phyloP scores from a whole-genome alignment of 225 moss, liverwort and hornwort species.

The Thuidium tamariscinum region DNA sequence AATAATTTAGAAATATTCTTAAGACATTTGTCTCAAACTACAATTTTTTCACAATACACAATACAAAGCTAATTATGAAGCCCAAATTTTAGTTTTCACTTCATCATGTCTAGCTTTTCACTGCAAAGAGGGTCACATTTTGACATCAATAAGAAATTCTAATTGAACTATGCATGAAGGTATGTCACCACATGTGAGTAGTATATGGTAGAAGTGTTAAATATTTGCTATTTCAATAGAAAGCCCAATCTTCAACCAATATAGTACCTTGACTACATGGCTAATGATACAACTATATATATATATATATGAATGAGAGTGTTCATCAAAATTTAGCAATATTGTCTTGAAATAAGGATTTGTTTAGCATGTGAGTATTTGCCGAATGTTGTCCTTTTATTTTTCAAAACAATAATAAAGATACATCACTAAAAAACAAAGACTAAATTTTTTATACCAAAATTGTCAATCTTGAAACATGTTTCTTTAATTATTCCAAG shows the following conservation, averaged over 20 bases:
- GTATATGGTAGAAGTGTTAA: not conserved
- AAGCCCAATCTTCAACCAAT: not conserved
- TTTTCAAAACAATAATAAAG: no score
- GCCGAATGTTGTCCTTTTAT: no score
- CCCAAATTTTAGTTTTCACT: not conserved
- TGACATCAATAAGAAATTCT: not conserved
- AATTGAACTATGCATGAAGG: no score
- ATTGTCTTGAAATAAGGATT: no score
- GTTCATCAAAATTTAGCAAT: no score
- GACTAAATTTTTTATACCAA: not conserved
- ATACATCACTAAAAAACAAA: no score
- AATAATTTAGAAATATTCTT: no score
- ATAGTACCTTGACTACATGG: not conserved
- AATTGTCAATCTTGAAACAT: not conserved
- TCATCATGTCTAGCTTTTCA: no score
- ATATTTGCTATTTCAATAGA: not conserved
- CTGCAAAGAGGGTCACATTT: not conserved
- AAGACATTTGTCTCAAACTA: no score
- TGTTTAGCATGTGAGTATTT: no score
- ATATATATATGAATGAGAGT: not conserved
- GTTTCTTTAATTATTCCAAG: not conserved
- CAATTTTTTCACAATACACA: no score
- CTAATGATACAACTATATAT: not conserved
- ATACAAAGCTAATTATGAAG: no score
- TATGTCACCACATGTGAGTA: not conserved